Base-by-base conservation (phyloP, 495 filamentous ascomycete genomes). In the Penicillium flavigenum region DNA sequence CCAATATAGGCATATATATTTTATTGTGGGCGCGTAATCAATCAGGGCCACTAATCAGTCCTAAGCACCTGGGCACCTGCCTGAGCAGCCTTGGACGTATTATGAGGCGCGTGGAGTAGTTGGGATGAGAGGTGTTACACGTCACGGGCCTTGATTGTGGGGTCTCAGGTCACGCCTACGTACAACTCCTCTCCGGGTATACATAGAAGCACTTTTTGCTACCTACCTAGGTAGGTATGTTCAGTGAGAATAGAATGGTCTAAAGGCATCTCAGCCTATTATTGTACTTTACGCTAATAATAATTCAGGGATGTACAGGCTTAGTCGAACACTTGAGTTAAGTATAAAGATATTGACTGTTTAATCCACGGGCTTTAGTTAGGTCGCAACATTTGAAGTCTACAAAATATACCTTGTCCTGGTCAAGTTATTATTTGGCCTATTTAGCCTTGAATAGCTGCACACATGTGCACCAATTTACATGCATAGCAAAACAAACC, bases 401-500 rank as follows among this genome's bases (percentile, higher is more conserved):
- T 5, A 70, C 59, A 48, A 76, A 76, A 36, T 12, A 36, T 2
- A 16, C 4, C 14, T 5, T 10, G 47, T 60, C 5, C 45, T 43
- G 43, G 63, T 70, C 6, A 34, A 36, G 12, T 36, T 36, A 36
- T 36, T 22, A 34, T 63, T 61, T 1, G 72, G 69, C 10, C 63
- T 54, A 27, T 68, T 63, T 63, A 14, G 58, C 47, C 36, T 66
- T 61, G 32, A 76, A 29, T 5, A 29, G 44, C 20, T 59, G 38
- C 0, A 51, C 66, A 9, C 24, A 26, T 26, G 24, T 26, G 72
- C 63, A 2, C 68, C 73, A 20, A 5, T 67, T 56, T 5, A 69
- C 52, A 63, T 77, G 72, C 3, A 62, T 60, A 3, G 58, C 51
- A 51, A 70, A 60, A 38, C 60, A 69, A 17, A 29, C 20, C 10